Evolutionary conservation across 2,329 filamentous ascomycete species (phyloP), one percentile per base, ranked within the genome.

Genomic region (Rhytidhysteron rufulum): DNA sequence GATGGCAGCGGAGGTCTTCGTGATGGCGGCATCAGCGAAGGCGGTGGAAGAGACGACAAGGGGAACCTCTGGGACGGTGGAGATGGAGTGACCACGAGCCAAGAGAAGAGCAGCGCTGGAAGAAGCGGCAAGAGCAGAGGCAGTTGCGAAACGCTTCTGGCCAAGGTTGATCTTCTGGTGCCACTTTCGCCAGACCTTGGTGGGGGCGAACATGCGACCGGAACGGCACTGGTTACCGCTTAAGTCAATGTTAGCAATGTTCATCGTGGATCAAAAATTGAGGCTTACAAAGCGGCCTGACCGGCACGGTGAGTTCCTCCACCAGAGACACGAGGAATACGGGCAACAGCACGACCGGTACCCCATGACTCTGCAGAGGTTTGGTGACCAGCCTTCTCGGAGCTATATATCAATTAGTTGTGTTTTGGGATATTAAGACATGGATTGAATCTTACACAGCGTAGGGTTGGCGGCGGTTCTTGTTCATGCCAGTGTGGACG

Each of bases 141-240:
- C 88, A 67, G 89, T 95, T 75, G 93, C 93, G 74, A 96, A 98
- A 66, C 93, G 93, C 81, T 93, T 95, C 83, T 98, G 93, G 74
- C 86, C 86, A 75, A 94, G 83, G 83, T 95, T 95, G 83, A 98
- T 83, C 89, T 97, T 97, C 81, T 96, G 82, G 82, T 98, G 93
- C 94, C 93, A 98, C 82, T 95, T 96, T 74, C 93, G 83, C 94
- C 93, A 98, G 79, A 95, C 86, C 86, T 98, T 98, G 77, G 93
- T 98, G 60, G 93, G 93, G 62, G 93, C 93, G 79, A 98, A 98
- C 93, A 98, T 98, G 79, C 93, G 93, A 80, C 94, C 93, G 71
- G 91, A 95, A 74, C 93, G 90, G 80, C 93, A 98, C 89, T 91
- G 89, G 87, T 98, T 98, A 88, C 93, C 93, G 76, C 24, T 27